Conservation (phyloP, 139 green algal species). For the Axilococcus clingmanii region DNA sequence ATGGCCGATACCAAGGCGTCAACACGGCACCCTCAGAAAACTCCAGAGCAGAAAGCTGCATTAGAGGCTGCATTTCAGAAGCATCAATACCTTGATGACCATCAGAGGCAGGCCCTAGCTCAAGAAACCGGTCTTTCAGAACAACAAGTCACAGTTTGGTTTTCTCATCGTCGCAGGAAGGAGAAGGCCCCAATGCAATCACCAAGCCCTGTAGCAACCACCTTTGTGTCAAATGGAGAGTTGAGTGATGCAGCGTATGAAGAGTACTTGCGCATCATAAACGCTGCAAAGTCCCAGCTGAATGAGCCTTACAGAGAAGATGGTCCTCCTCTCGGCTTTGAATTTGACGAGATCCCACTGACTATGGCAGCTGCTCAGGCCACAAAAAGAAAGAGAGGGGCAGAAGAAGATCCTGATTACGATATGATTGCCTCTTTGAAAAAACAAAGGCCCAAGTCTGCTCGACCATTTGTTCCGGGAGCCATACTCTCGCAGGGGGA, state of each 20-base stretch:
- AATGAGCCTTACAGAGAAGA: constrained; percentile 43
- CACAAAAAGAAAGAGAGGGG: neutral
- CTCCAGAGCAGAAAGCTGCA: constrained; percentile 62
- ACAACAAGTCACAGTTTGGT: constrained; percentile 65
- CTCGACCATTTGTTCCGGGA: too few relatives aligned
- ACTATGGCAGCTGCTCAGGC: neutral
- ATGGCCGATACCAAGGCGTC: neutral
- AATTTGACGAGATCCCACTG: constrained; percentile 39
- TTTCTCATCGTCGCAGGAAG: constrained; percentile 45
- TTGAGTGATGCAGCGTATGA: constrained; percentile 2
- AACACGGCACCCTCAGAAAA: constrained; percentile 42
- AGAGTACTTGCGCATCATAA: constrained; percentile 28
- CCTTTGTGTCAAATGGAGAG: neutral
- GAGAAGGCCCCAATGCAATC: too few relatives aligned
- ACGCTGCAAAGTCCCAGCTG: constrained; percentile 38
- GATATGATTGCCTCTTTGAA: too few relatives aligned
- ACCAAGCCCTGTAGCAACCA: neutral
- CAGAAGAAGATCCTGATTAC: constrained; percentile 13
- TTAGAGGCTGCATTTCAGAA: constrained; percentile 67
- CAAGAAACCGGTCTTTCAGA: constrained; percentile 54
- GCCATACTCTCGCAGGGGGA: too few relatives aligned
- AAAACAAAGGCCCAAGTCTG: neutral
- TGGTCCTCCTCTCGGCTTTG: constrained; percentile 50
- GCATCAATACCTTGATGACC: constrained; percentile 40
- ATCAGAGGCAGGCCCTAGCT: constrained; percentile 42